Conservation (phyloP, 805 yeast species). For the Geotrichum ghanense region DNA sequence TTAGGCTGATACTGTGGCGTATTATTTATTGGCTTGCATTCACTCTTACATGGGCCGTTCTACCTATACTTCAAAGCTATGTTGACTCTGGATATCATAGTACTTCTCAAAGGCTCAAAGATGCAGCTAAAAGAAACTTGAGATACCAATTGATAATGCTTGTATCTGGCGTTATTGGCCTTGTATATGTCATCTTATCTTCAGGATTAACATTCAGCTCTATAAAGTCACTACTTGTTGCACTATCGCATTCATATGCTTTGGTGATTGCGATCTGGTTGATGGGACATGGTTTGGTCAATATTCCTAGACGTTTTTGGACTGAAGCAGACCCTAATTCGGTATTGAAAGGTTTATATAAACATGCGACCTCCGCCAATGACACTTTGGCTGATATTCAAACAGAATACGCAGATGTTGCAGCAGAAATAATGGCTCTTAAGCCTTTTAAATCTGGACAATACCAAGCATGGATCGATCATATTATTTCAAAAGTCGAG, state of each 20-base stretch:
- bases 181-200: constrained; percentile 46
- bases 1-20: constrained; percentile 55
- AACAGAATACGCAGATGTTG: constrained; percentile 50
- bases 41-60: constrained; percentile 60
- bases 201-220: constrained; percentile 45
- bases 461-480: constrained; percentile 55
- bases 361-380: constrained; percentile 43
- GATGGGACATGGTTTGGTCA: constrained; percentile 71
- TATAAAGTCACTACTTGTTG: constrained; percentile 58
- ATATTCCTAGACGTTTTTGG: constrained; percentile 45
- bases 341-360: constrained; percentile 32
- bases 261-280: constrained; percentile 67
- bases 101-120: constrained; percentile 34
- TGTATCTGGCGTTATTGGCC: constrained; percentile 39
- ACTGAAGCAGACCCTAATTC: constrained; percentile 26
- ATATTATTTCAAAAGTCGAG: constrained; percentile 34
- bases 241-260: constrained; percentile 67
- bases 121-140: constrained; percentile 45
- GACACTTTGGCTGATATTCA: constrained; percentile 56
- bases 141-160: constrained; percentile 51
- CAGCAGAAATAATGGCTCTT: constrained; percentile 45
- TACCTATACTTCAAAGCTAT: constrained; percentile 66
- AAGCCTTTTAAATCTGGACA: constrained; percentile 34
- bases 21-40: constrained; percentile 73
- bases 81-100: constrained; percentile 58